These are phyloP conservation scores for Rhexocercosporidium sp. DNA, from an alignment of 2,329 filamentous ascomycete genomes.

Conservation along the genomic window DNA sequence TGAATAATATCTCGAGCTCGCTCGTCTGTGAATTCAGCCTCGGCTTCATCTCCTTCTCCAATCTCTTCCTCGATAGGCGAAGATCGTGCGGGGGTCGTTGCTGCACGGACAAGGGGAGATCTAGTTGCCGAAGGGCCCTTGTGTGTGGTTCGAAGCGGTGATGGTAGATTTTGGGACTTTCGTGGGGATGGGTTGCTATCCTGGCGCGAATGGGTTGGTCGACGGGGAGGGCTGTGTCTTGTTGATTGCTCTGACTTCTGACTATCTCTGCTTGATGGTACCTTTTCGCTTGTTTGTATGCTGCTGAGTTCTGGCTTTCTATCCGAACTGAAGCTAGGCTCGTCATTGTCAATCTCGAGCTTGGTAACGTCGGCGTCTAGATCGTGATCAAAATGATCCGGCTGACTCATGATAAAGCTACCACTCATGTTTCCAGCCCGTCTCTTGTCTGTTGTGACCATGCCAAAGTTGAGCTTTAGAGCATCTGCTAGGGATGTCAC, in stretches of 20 bases:
- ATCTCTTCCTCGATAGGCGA: constrained; percentile 38
- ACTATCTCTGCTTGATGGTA: neutral
- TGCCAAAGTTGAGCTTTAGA: constrained; percentile 95
- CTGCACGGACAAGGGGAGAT: constrained; percentile 34
- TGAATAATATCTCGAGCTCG: constrained; percentile 89
- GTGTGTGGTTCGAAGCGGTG: constrained; percentile 34
- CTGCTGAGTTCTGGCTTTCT: constrained; percentile 26
- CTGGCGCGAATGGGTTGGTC: constrained; percentile 32
- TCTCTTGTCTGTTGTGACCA: constrained; percentile 85
- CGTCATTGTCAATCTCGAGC: constrained; percentile 35
- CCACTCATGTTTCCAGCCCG: constrained; percentile 71
- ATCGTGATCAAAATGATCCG: constrained; percentile 62
- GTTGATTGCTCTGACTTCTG: constrained; percentile 22
- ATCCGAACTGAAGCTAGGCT: constrained; percentile 16
- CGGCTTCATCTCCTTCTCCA: constrained; percentile 14
- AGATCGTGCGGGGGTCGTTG: constrained; percentile 31
- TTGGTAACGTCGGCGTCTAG: constrained; percentile 45
- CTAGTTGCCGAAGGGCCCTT: constrained; percentile 24
- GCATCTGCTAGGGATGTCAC: constrained; percentile 96
- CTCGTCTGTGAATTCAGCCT: constrained; percentile 59
- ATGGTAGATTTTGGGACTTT: constrained; percentile 27
- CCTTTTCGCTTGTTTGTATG: constrained; percentile 19
- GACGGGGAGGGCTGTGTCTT: constrained; percentile 27
- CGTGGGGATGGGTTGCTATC: constrained; percentile 35
- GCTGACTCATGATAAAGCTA: constrained; percentile 76